Evolutionary conservation across 1,284 basidiomycete species (phyloP).

Genomic region (Apiotrichum montevideense): DNA sequence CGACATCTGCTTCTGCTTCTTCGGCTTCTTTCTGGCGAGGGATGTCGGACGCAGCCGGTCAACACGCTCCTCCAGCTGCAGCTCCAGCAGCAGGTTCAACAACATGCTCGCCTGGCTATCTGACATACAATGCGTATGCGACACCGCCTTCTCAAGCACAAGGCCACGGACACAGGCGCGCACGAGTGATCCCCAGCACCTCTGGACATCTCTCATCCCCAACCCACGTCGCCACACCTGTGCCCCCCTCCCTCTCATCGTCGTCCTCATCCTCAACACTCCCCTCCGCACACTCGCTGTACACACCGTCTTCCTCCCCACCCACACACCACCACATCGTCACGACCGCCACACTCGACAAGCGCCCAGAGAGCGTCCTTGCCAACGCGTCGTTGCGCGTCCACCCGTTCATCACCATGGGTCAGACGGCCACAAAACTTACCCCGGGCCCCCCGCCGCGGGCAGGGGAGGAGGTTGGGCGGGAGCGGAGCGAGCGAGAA

Average conservation of each 20-base stretch:
- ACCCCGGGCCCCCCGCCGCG: not conserved
- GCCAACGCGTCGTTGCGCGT: conserved; percentile 9
- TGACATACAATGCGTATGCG: no score
- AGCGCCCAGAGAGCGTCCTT: conserved; percentile 2
- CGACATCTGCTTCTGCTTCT: no score
- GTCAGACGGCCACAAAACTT: conserved; percentile 4
- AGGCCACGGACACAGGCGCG: no score
- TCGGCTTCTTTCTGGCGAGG: no score
- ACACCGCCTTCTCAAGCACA: no score
- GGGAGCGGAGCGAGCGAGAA: not conserved
- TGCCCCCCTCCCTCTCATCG: not conserved
- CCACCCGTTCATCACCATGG: conserved; percentile 14
- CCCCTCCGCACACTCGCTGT: not conserved
- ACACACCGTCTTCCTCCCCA: not conserved
- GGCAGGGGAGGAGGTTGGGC: not conserved
- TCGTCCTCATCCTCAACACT: not conserved
- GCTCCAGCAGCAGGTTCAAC: no score
- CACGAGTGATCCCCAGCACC: no score
- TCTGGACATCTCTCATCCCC: no score
- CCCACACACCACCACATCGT: not conserved
- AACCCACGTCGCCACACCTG: no score
- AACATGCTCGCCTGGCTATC: no score
- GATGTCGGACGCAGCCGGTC: no score
- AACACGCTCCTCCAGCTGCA: no score
- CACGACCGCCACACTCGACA: not conserved